Conservation (phyloP, 495 filamentous ascomycete species). For the Penicillium coprophilum region DNA sequence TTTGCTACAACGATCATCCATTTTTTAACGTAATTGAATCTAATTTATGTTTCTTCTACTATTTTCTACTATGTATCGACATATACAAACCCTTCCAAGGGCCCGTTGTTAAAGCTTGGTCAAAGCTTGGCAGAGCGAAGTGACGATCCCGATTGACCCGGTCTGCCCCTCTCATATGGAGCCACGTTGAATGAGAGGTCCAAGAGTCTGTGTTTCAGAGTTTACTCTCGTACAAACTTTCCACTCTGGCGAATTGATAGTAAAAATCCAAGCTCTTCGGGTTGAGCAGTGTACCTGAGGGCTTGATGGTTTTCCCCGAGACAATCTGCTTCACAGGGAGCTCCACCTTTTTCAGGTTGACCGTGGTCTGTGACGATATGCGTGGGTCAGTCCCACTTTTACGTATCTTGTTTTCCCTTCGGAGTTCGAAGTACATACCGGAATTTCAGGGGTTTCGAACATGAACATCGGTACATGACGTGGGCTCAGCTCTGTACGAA, state of each 20-base stretch:
- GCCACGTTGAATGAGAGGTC: conserved; percentile 14
- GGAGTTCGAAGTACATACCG: conserved; percentile 52
- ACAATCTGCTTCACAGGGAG: conserved; percentile 84
- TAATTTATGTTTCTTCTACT: background rate
- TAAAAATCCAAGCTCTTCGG: conserved; percentile 72
- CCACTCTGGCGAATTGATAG: conserved; percentile 76
- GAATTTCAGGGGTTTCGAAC: conserved; percentile 78
- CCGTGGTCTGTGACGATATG: conserved; percentile 57
- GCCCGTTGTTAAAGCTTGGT: conserved; percentile 22
- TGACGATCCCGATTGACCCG: conserved; percentile 13
- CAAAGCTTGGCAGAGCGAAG: conserved; percentile 27
- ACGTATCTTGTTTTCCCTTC: background rate
- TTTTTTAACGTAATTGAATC: background rate
- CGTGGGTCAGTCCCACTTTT: conserved; percentile 7
- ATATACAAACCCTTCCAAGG: background rate
- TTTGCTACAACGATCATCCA: too few relatives aligned
- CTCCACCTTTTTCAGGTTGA: conserved; percentile 86
- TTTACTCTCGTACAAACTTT: conserved; percentile 52
- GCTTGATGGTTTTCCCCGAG: conserved; percentile 69
- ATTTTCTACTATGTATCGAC: background rate
- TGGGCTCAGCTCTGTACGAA: conserved; percentile 61
- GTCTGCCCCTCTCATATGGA: conserved; percentile 10
- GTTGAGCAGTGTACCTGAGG: conserved; percentile 75
- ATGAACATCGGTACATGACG: conserved; percentile 76
- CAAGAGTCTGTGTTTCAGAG: conserved; percentile 16